Conservation (phyloP, 495 filamentous ascomycete genomes). For the Hypoxylon fuscum region DNA sequence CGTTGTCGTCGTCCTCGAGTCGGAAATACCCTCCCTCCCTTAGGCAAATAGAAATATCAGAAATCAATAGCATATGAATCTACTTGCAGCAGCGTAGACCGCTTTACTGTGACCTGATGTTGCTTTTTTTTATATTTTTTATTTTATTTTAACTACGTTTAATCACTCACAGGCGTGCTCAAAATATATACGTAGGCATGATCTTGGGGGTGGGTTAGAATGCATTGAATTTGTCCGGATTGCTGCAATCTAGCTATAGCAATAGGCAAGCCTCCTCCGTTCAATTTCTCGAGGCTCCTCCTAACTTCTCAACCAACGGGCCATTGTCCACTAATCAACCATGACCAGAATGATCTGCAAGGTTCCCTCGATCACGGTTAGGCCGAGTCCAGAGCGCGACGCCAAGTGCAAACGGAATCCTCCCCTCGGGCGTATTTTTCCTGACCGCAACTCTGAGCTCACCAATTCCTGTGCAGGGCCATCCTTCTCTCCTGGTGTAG, state of each 20-base stretch:
- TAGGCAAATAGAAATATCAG: constrained; percentile 18
- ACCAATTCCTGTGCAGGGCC: background rate
- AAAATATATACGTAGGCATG: background rate
- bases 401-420: constrained; percentile 11
- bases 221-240: too few relatives aligned
- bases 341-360: background rate
- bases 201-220: too few relatives aligned
- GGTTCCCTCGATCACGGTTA: constrained; percentile 13
- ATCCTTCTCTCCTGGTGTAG: background rate
- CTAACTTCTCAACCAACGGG: constrained; percentile 6
- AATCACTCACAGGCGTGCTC: background rate
- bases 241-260: constrained; percentile 1
- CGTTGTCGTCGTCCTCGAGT: constrained; percentile 6
- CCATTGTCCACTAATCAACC: constrained; percentile 11
- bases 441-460: background rate
- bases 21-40: constrained; percentile 37
- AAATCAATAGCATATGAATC: background rate
- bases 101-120: background rate
- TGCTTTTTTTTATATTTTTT: too few relatives aligned
- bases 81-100: background rate
- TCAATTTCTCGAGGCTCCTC: constrained; percentile 15
- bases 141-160: background rate
- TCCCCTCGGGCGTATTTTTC: background rate
- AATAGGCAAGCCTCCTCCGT: background rate
- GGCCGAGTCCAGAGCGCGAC: constrained; percentile 27